phyloP scores from a whole-genome alignment of 2,329 filamentous ascomycete species.

The Colletotrichum incanum region DNA sequence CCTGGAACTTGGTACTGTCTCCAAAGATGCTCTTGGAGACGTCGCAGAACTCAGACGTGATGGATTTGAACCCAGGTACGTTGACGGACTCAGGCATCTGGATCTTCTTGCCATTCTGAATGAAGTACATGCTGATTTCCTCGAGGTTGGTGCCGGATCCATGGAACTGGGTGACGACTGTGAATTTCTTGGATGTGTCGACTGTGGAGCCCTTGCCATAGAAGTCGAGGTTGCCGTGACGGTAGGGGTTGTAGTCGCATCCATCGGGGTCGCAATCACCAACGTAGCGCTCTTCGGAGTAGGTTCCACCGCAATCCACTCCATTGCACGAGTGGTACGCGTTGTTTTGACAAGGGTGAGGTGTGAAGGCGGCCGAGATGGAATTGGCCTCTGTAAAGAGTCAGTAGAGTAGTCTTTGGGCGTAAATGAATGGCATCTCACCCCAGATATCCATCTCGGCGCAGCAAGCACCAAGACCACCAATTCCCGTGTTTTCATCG shows the following conservation, averaged over 20 bases:
- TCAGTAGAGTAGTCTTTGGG: neutral
- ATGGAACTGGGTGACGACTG: conserved; percentile 74
- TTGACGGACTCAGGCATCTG: conserved; percentile 58
- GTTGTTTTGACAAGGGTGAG: conserved; percentile 70
- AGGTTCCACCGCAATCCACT: conserved; percentile 57
- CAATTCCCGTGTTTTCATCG: conserved; percentile 65
- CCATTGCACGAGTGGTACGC: conserved; percentile 63
- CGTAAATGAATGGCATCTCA: conserved; percentile 45
- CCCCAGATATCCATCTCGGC: conserved; percentile 64
- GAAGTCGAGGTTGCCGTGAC: conserved; percentile 66
- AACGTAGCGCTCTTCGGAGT: no score
- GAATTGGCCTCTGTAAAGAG: conserved; percentile 65
- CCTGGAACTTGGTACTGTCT: no score
- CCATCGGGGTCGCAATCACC: no score
- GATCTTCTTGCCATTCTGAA: conserved; percentile 70
- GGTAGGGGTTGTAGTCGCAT: no score
- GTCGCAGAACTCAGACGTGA: conserved; percentile 64
- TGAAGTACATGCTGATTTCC: conserved; percentile 72
- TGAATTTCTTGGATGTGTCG: conserved; percentile 69
- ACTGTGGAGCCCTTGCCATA: conserved; percentile 72
- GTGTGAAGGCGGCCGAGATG: conserved; percentile 73
- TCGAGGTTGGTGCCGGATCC: conserved; percentile 53
- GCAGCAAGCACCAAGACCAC: no score
- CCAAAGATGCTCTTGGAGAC: no score
- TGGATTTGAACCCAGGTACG: conserved; percentile 51